phyloP scores from a whole-genome alignment of 2,329 filamentous ascomycete genomes.

The Colletotrichum phormii region DNA sequence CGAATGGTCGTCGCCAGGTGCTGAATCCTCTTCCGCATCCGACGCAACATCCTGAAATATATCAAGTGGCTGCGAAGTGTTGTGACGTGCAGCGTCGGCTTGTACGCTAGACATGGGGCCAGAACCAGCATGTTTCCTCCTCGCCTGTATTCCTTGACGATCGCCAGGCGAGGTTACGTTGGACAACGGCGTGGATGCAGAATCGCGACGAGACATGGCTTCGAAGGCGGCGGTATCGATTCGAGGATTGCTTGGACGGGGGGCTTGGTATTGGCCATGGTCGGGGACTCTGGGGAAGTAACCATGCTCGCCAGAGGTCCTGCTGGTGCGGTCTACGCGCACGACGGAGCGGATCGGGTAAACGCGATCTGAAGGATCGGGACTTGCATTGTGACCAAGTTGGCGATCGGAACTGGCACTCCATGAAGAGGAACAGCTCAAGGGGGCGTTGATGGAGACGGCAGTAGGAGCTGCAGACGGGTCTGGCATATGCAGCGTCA shows the following conservation, averaged over 20 bases:
- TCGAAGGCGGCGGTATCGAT: slow-evolving; percentile 44
- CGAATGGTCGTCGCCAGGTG: background rate
- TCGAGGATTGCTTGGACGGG: slow-evolving; percentile 45
- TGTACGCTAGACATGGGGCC: slow-evolving; percentile 59
- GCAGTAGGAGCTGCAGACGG: background rate
- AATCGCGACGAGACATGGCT: slow-evolving; percentile 27
- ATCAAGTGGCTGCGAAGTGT: slow-evolving; percentile 47
- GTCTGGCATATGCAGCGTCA: background rate
- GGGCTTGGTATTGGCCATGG: slow-evolving; percentile 45
- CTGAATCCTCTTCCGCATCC: slow-evolving; percentile 41
- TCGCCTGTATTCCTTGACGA: slow-evolving; percentile 37
- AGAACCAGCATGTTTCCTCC: slow-evolving; percentile 49
- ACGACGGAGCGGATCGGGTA: slow-evolving; percentile 87
- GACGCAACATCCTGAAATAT: slow-evolving; percentile 40
- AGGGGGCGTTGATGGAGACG: slow-evolving; percentile 37
- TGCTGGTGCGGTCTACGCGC: slow-evolving; percentile 69
- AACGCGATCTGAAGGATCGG: slow-evolving; percentile 68
- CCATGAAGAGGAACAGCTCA: slow-evolving; percentile 52
- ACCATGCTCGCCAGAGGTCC: slow-evolving; percentile 53
- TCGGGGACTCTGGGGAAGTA: slow-evolving; percentile 50
- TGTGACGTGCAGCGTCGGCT: slow-evolving; percentile 55
- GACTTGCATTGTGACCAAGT: slow-evolving; percentile 45
- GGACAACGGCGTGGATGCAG: slow-evolving; percentile 13
- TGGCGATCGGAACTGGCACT: slow-evolving; percentile 56
- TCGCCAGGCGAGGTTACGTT: slow-evolving; percentile 38